Evolutionary conservation across 2,329 filamentous ascomycete genomes (phyloP).

Genomic region (Didymella pinodella): DNA sequence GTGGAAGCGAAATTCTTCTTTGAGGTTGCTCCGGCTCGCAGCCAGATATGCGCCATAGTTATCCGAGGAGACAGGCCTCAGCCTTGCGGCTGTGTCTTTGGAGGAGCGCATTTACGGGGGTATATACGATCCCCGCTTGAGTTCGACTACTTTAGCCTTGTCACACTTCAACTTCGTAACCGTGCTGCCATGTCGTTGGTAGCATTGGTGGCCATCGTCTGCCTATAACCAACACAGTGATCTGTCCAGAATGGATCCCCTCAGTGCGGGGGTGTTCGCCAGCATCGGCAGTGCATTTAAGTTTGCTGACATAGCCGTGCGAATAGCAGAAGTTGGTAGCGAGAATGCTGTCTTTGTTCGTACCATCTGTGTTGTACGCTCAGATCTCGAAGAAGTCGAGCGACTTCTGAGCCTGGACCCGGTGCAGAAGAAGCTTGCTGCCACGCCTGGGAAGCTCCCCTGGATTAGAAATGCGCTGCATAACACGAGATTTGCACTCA

Average conservation of each 20-base stretch:
- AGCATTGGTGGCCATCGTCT: neutral
- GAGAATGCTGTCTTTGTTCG: conserved; percentile 40
- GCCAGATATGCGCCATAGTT: neutral
- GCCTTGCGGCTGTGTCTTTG: conserved; percentile 3
- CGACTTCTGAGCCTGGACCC: conserved; percentile 25
- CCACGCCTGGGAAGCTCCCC: conserved; percentile 26
- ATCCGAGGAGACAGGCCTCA: neutral
- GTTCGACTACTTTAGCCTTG: neutral
- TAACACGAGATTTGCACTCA: conserved; percentile 31
- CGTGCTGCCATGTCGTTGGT: neutral
- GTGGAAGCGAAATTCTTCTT: neutral
- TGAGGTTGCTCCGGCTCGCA: neutral
- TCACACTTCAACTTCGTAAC: neutral
- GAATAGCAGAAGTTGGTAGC: conserved; percentile 31
- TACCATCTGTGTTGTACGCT: conserved; percentile 34
- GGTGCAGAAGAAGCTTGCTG: conserved; percentile 24
- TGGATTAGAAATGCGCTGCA: conserved; percentile 32
- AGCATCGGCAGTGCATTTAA: conserved; percentile 35
- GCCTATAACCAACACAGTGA: neutral
- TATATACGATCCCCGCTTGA: conserved; percentile 3
- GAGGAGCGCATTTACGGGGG: conserved; percentile 1
- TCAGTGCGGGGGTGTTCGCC: conserved; percentile 27
- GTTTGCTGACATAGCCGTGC: conserved; percentile 35
- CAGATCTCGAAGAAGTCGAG: conserved; percentile 33
- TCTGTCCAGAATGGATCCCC: conserved; percentile 23